phyloP scores from a whole-genome alignment of 2,329 filamentous ascomycete species.

The Fonsecaea monophora region DNA sequence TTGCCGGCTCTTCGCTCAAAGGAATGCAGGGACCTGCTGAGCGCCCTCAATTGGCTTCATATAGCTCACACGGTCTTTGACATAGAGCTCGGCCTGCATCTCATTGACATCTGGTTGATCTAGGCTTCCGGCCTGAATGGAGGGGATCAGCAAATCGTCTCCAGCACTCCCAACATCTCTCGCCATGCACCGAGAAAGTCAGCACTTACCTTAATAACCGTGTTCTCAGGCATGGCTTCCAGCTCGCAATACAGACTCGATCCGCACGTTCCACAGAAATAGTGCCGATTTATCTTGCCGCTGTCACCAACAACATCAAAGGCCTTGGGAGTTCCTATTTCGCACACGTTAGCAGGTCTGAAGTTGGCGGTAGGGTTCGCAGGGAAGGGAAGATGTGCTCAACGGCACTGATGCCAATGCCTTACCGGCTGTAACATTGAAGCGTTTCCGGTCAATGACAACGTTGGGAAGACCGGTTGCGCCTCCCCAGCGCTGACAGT shows the following conservation, averaged over 20 bases:
- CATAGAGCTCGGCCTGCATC: slow-evolving; percentile 61
- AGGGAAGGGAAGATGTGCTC: not conserved
- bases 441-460: slow-evolving; percentile 56
- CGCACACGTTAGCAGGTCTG: not conserved
- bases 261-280: slow-evolving; percentile 62
- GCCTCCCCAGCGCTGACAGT: slow-evolving; percentile 61
- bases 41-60: slow-evolving; percentile 53
- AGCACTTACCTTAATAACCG: slow-evolving; percentile 45
- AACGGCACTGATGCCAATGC: not conserved
- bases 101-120: slow-evolving; percentile 55
- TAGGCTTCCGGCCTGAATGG: slow-evolving; percentile 57
- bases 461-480: slow-evolving; percentile 61
- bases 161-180: not conserved
- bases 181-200: not conserved
- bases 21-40: slow-evolving; percentile 52
- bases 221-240: slow-evolving; percentile 60
- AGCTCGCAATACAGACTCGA: slow-evolving; percentile 60
- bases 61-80: slow-evolving; percentile 58
- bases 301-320: slow-evolving; percentile 58
- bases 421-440: slow-evolving; percentile 57
- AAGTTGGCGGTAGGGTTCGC: not conserved
- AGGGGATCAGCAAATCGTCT: not conserved
- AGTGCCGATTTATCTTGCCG: slow-evolving; percentile 63
- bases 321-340: slow-evolving; percentile 49
- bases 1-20: slow-evolving; percentile 4